Percentiles rank a stretch among this genome's conserved stretches.
Conservation (phyloP, 208 protist species). For the Leishmania aethiopica region DNA sequence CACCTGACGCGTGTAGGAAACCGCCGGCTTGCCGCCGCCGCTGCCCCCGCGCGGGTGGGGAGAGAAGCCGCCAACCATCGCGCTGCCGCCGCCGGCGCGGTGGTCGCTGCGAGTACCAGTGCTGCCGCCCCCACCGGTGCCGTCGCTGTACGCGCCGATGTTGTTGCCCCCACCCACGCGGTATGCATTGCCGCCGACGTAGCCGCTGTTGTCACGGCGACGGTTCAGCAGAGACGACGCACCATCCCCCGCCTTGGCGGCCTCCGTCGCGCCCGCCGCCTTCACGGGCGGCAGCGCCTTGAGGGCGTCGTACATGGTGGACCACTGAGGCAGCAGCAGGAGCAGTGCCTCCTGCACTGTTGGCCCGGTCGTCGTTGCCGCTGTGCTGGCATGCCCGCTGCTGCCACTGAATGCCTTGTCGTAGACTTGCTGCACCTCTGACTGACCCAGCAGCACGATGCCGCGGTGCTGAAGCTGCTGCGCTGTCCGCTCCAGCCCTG, state of each 20-base stretch:
- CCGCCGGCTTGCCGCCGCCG: conserved; percentile 16
- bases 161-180: conserved; percentile 8
- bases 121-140: conserved; percentile 8
- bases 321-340: conserved; percentile 47
- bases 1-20: conserved; percentile 57
- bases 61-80: neutral
- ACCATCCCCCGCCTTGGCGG: neutral
- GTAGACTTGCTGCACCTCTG: conserved; percentile 37
- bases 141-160: conserved; percentile 3
- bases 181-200: conserved; percentile 3
- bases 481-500: conserved; percentile 22
- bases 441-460: conserved; percentile 62
- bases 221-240: neutral
- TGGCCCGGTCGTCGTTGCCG: conserved; percentile 17
- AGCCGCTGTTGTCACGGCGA: conserved; percentile 18
- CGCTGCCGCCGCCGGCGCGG: conserved; percentile 21
- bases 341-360: conserved; percentile 33
- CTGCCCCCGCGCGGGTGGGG: conserved; percentile 11
- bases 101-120: conserved; percentile 32
- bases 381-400: conserved; percentile 5
- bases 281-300: conserved; percentile 31
- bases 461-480: conserved; percentile 50
- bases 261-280: conserved; percentile 6
- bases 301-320: conserved; percentile 38
- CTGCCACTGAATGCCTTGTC: conserved; percentile 29